phyloP scores from a whole-genome alignment of 2,329 filamentous ascomycete genomes.

The Pezicula radicicola region DNA sequence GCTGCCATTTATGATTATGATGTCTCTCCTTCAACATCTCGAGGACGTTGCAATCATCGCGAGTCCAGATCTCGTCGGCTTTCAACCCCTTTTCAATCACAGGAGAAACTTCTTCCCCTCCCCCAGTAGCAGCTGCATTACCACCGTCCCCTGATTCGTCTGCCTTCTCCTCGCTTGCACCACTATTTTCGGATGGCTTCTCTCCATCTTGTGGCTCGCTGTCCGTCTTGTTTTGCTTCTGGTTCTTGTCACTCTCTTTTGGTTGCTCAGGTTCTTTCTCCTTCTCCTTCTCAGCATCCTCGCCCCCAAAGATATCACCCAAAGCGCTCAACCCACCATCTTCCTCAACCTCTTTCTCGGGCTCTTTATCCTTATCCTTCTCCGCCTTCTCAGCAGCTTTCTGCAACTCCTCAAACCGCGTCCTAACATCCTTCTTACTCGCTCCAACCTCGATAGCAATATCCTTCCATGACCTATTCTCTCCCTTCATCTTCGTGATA shows the following conservation, averaged over 20 bases:
- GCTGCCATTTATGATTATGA: conserved; percentile 24
- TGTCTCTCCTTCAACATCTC: conserved; percentile 23
- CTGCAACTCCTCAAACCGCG: conserved; percentile 5
- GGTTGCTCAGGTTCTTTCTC: neutral
- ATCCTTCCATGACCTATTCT: conserved; percentile 20
- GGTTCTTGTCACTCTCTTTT: neutral
- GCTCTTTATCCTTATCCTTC: conserved; percentile 3
- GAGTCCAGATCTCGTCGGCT: conserved; percentile 21
- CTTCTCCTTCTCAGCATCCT: neutral
- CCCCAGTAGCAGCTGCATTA: no score
- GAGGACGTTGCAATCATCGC: conserved; percentile 24
- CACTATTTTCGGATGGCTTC: neutral
- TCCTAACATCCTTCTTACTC: conserved; percentile 5
- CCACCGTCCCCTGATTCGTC: no score
- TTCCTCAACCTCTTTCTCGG: neutral
- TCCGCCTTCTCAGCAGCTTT: conserved; percentile 5
- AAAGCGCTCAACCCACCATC: neutral
- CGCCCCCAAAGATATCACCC: neutral
- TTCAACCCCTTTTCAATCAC: conserved; percentile 4
- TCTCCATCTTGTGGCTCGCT: neutral
- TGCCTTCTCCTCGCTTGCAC: neutral
- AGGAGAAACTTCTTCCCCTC: neutral
- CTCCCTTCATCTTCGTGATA: conserved; percentile 21
- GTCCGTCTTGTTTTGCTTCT: neutral
- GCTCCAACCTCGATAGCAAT: conserved; percentile 10